Base-by-base conservation (phyloP, 306 rosid genomes). In the Quercus gilva region DNA sequence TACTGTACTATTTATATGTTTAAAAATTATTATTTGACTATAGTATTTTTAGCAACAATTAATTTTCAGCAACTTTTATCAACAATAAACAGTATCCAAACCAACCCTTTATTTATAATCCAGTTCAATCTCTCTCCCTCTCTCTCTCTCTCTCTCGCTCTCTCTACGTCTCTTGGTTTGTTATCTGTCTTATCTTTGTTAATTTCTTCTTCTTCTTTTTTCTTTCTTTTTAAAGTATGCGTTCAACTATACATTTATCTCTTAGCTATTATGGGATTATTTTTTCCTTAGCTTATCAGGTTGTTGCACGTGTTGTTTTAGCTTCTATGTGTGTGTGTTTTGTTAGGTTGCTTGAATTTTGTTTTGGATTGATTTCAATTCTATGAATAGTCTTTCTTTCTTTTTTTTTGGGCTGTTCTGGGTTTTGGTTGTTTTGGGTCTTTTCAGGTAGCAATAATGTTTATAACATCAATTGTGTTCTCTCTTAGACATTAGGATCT, bases 81-180 rank as follows among this genome's bases (percentile, higher is more conserved):
- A n/a, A n/a, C n/a, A n/a, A n/a, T n/a, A n/a, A n/a, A n/a, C n/a
- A n/a, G n/a, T n/a, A n/a, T n/a, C n/a, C n/a, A n/a, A n/a, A n/a
- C n/a, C n/a, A n/a, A n/a, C n/a, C n/a, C n/a, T 45, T 29, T 45
- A 10, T 45, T 45, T 45, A 45, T 45, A 69, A 51, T 4, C 64
- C 74, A 19, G n/a, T 76, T 75, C 63, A 60, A 37, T 64, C 10
- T 43, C 12, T 72, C 70, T 20, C 55, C 19, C 79, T 11, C 59
- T 76, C 55, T 23, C 79, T 11, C 59, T 76, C 55, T 23, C 79
- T 11, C 59, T 64, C 10, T 43, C 12, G 69, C 70, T 20, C 55
- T 23, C 79, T 11, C 59, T 76, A 2, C 9, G 14, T 58, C 69
- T 6, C 41, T 49, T 43, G 93, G 83, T 91, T 76, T 69, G 77